Conservation (phyloP, 257 asterid species). For the Solanum arcanum region DNA sequence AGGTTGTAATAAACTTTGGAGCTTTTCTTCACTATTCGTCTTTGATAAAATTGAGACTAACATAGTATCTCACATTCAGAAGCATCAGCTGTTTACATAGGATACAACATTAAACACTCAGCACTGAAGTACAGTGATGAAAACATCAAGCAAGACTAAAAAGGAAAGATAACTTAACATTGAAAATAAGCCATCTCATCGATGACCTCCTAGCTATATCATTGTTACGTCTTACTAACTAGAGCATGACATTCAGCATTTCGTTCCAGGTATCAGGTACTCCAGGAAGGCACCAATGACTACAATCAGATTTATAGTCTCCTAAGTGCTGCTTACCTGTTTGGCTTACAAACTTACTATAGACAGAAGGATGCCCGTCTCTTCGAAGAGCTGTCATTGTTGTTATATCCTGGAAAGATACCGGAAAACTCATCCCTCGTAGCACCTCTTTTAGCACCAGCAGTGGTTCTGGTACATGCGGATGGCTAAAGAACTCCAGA, state of each 20-base stretch:
- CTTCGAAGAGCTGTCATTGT: constrained; percentile 46
- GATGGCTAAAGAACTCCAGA: constrained; percentile 25
- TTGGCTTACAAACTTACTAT: constrained; percentile 34
- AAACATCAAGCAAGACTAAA: neutral
- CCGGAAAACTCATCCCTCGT: constrained; percentile 52
- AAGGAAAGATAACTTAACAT: neutral
- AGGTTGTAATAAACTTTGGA: neutral
- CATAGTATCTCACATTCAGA: neutral
- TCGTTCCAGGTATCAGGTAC: constrained; percentile 94
- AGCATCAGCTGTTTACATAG: neutral
- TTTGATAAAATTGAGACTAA: neutral
- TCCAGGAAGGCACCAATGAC: constrained; percentile 95
- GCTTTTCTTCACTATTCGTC: neutral
- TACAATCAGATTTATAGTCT: constrained; percentile 51
- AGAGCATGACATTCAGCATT: constrained; percentile 49
- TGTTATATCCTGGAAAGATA: constrained; percentile 55
- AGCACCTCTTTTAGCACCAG: constrained; percentile 41
- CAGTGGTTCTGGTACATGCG: constrained; percentile 38
- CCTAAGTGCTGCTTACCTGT: constrained; percentile 28
- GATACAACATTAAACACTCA: neutral
- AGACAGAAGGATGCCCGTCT: constrained; percentile 92
- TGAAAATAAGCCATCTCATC: neutral
- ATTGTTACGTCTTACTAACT: neutral
- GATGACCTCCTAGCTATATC: neutral
- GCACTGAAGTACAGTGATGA: neutral